phyloP scores from a whole-genome alignment of 192 early-diverging fungal genomes.

The Allomyces macrogynus region DNA sequence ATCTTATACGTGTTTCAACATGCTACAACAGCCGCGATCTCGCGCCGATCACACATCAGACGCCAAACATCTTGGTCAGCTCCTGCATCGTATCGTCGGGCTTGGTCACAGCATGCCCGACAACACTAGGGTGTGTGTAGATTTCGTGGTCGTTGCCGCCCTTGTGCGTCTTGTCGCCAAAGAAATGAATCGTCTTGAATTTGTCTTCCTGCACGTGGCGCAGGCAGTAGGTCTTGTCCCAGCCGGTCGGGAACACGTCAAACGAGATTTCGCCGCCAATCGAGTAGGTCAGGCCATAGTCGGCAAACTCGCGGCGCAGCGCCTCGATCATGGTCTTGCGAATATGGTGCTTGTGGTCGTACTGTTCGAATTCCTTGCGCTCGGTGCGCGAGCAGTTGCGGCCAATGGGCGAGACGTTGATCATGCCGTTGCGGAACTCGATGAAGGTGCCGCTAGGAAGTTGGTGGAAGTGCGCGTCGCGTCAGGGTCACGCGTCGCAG shows the following conservation, averaged over 20 bases:
- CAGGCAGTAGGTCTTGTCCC: conserved; percentile 99
- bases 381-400: conserved; percentile 81
- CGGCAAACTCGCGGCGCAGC: conserved; percentile 61
- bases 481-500: background rate
- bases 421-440: conserved; percentile 98
- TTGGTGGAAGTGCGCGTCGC: no score
- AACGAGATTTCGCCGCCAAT: conserved; percentile 98
- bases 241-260: conserved; percentile 94
- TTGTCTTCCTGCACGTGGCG: conserved; percentile 64
- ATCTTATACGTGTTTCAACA: no score
- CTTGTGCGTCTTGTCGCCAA: conserved; percentile 94
- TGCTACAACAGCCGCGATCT: no score
- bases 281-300: conserved; percentile 77
- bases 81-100: conserved; percentile 67
- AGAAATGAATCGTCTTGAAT: conserved; percentile 88
- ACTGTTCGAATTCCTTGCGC: conserved; percentile 77
- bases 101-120: conserved; percentile 66
- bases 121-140: conserved; percentile 53
- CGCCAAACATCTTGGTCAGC: conserved; percentile 52
- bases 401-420: conserved; percentile 94
- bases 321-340: conserved; percentile 69
- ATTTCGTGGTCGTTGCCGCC: conserved; percentile 99
- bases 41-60: background rate
- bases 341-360: conserved; percentile 62
- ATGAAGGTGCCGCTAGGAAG: conserved; percentile 85